Conservation (phyloP, 1,139 yeast genomes). For the Debaryomyces sp. region DNA sequence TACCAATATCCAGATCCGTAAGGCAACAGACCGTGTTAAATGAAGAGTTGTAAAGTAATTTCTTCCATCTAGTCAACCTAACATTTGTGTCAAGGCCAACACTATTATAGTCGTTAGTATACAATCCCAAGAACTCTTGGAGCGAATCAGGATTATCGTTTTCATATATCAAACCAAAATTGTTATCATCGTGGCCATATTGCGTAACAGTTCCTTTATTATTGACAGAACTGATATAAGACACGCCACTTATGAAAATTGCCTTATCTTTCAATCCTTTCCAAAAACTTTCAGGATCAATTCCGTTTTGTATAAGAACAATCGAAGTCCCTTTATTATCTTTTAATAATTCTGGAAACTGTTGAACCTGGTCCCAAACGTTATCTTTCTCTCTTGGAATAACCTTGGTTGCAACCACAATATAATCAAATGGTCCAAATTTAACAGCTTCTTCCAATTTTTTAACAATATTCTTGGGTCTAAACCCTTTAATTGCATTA, state of each 20-base stretch:
- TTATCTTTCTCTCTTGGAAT: constrained; percentile 25
- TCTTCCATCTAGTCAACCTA: constrained; percentile 29
- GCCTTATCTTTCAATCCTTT: constrained; percentile 16
- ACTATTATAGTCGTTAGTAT: constrained; percentile 19
- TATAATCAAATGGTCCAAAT: constrained; percentile 33
- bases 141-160: constrained; percentile 11
- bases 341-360: constrained; percentile 13
- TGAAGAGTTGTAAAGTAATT: constrained; percentile 38
- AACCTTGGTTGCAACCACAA: constrained; percentile 36
- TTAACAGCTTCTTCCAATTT: constrained; percentile 25
- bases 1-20: constrained; percentile 33
- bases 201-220: constrained; percentile 26
- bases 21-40: constrained; percentile 37
- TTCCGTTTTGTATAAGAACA: constrained; percentile 36
- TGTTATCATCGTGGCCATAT: constrained; percentile 32
- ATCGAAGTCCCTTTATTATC: constrained; percentile 22
- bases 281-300: constrained; percentile 35
- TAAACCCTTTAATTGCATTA: constrained; percentile 22
- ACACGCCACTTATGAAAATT: constrained; percentile 26
- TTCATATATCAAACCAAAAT: constrained; percentile 17
- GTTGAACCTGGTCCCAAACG: constrained; percentile 26
- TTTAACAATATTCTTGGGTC: constrained; percentile 28
- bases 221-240: constrained; percentile 29
- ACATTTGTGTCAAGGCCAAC: constrained; percentile 22
- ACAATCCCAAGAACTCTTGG: constrained; percentile 26